Evolutionary conservation across 108 stramenopile genomes (phyloP).

Genomic region (Aureococcus anophagefferens): DNA sequence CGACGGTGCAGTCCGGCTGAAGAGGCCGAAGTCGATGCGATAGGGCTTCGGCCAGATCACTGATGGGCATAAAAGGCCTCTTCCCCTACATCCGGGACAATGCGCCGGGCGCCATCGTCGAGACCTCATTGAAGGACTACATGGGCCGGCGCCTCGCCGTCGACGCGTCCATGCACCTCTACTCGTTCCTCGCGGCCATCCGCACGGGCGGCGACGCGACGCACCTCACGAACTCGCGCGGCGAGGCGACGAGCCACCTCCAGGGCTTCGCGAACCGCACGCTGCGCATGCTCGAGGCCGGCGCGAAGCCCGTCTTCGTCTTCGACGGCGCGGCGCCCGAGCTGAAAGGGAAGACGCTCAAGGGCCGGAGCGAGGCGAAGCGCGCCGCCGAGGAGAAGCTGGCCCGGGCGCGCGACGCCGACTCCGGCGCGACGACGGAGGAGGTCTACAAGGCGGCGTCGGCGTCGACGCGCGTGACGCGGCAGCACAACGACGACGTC

Average conservation of each 20-base stretch:
- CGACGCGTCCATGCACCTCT: conserved; percentile 97
- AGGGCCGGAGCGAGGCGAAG: conserved; percentile 74
- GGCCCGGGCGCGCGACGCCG: conserved; percentile 24
- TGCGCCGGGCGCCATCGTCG: no score
- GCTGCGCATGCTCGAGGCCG: conserved; percentile 83
- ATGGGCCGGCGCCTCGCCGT: conserved; percentile 88
- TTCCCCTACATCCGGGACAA: no score
- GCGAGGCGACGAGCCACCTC: conserved; percentile 81
- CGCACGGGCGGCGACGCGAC: conserved; percentile 64
- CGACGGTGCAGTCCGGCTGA: no score
- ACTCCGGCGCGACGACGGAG: background rate
- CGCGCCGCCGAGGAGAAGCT: conserved; percentile 69
- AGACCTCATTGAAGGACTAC: conserved; percentile 19
- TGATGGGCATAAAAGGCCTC: no score
- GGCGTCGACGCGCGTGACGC: conserved; percentile 46
- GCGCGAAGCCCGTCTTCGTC: conserved; percentile 87
- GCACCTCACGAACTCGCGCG: conserved; percentile 79
- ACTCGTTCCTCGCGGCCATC: conserved; percentile 94
- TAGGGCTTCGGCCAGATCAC: no score
- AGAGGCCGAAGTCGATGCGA: no score
- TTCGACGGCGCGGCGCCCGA: conserved; percentile 97
- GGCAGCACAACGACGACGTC: conserved; percentile 81
- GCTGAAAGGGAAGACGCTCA: conserved; percentile 79
- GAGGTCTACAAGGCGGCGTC: conserved; percentile 1
- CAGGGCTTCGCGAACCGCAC: conserved; percentile 98